These are phyloP conservation scores for Diplotaxis tenuifolia DNA, from an alignment of 345 rosid genomes.

Conservation along the genomic window DNA sequence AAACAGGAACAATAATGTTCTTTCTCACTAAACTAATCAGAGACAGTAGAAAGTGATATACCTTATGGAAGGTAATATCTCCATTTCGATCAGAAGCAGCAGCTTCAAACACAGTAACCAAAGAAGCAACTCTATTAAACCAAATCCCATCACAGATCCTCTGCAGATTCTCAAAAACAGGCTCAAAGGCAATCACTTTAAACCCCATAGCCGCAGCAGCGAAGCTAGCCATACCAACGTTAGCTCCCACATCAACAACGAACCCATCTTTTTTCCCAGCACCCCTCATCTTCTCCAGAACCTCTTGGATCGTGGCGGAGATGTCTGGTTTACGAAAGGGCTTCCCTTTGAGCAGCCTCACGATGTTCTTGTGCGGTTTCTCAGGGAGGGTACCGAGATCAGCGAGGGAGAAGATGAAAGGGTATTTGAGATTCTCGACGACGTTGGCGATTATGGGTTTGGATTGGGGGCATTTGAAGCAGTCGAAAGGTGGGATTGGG, in stretches of 20 bases:
- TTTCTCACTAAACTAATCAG: neutral
- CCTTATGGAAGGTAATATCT: conserved; percentile 88
- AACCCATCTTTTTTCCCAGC: conserved; percentile 50
- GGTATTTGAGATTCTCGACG: conserved; percentile 78
- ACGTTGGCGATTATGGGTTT: conserved; percentile 82
- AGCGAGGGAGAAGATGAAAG: conserved; percentile 76
- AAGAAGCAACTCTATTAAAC: conserved; percentile 69
- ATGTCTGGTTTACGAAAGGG: conserved; percentile 87
- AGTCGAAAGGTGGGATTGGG: conserved; percentile 60
- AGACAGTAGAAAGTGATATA: conserved; percentile 23
- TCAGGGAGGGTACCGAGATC: conserved; percentile 87
- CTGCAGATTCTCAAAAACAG: conserved; percentile 87
- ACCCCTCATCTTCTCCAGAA: conserved; percentile 50
- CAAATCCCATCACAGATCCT: conserved; percentile 97
- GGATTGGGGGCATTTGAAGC: conserved; percentile 70
- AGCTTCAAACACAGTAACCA: conserved; percentile 84
- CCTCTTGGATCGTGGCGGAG: conserved; percentile 73
- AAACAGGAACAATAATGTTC: neutral
- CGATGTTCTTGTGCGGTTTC: conserved; percentile 95
- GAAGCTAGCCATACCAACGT: conserved; percentile 96
- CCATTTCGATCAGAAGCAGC: conserved; percentile 81
- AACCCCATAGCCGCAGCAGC: conserved; percentile 96
- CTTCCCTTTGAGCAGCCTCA: conserved; percentile 85
- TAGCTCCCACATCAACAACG: conserved; percentile 92
- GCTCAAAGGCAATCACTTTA: conserved; percentile 82